A percentile compares a stretch with the other conserved stretches of the same genome.
Conservation (phyloP, 2,329 filamentous ascomycete species). For the Alternaria ethzedia region DNA sequence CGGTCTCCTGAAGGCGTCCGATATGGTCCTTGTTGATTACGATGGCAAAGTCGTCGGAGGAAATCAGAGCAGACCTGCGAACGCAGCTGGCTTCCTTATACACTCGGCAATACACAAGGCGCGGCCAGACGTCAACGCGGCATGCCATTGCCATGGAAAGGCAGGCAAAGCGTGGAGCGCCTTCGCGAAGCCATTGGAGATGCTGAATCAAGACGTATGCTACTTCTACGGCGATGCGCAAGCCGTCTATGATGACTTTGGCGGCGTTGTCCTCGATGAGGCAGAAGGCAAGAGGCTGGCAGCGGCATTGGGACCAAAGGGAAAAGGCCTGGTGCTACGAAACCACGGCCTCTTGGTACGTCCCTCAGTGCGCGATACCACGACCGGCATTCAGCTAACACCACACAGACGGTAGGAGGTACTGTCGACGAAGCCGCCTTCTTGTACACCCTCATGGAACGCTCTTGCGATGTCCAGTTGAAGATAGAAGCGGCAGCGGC, state of each 20-base stretch:
- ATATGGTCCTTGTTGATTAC: slow-evolving; percentile 71
- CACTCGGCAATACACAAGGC: slow-evolving; percentile 73
- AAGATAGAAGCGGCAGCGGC: slow-evolving; percentile 70
- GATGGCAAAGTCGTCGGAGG: slow-evolving; percentile 69
- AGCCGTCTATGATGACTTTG: slow-evolving; percentile 69
- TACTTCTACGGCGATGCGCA: slow-evolving; percentile 69
- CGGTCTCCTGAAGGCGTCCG: slow-evolving; percentile 66
- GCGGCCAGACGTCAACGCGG: slow-evolving; percentile 68
- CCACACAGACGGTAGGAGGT: slow-evolving; percentile 63
- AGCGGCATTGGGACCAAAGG: slow-evolving; percentile 65
- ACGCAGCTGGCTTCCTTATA: slow-evolving; percentile 73
- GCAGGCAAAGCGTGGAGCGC: slow-evolving; percentile 71
- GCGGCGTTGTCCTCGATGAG: slow-evolving; percentile 67
- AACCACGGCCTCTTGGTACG: slow-evolving; percentile 71
- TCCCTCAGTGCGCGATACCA: background rate
- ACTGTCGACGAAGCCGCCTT: slow-evolving; percentile 79
- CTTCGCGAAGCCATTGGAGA: slow-evolving; percentile 70
- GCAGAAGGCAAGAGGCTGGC: slow-evolving; percentile 71
- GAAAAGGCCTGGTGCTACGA: slow-evolving; percentile 68
- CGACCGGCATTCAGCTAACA: slow-evolving; percentile 7
- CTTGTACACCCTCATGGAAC: slow-evolving; percentile 71
- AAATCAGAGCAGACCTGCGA: slow-evolving; percentile 65
- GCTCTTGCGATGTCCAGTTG: slow-evolving; percentile 72
- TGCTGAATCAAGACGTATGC: slow-evolving; percentile 72
- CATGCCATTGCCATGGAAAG: slow-evolving; percentile 72